Evolutionary conservation across 1,284 basidiomycete genomes (phyloP).

Genomic region (Phlebopus sp.): DNA sequence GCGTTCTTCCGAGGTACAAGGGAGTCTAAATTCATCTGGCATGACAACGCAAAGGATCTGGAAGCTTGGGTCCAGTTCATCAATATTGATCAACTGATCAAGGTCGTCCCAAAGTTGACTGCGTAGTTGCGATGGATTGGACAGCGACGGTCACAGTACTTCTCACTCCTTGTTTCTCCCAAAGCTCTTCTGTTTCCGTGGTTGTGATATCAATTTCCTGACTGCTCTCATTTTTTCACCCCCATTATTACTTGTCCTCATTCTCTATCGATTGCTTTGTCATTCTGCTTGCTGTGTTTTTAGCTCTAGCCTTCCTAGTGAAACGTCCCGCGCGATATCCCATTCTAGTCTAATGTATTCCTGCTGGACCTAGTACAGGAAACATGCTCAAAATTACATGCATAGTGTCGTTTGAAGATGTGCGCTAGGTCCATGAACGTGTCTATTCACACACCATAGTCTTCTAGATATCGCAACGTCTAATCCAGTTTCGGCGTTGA

Average conservation of each 20-base stretch:
- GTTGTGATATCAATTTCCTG: slow-evolving; percentile 1
- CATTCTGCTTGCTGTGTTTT: slow-evolving; percentile 4
- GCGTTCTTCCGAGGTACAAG: slow-evolving; percentile 69
- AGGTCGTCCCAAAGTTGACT: slow-evolving; percentile 68
- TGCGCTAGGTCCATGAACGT: no score
- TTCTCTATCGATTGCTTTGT: background rate
- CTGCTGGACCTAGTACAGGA: background rate
- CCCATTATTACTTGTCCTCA: background rate
- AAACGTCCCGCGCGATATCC: slow-evolving; percentile 5
- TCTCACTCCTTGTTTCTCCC: background rate
- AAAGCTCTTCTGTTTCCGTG: background rate
- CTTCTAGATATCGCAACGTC: background rate
- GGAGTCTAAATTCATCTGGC: slow-evolving; percentile 68
- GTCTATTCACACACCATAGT: background rate
- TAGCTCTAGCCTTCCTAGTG: background rate
- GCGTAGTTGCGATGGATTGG: slow-evolving; percentile 38
- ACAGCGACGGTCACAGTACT: no score
- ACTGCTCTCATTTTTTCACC: background rate
- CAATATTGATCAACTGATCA: slow-evolving; percentile 75
- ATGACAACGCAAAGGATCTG: slow-evolving; percentile 59
- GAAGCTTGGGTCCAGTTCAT: slow-evolving; percentile 79
- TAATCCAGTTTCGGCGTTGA: slow-evolving; percentile 13
- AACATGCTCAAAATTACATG: background rate
- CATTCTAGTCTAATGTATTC: slow-evolving; percentile 15
- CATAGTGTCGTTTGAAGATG: background rate